Evolutionary conservation across 257 asterid genomes (phyloP).

Genomic region (Perilla frutescens): DNA sequence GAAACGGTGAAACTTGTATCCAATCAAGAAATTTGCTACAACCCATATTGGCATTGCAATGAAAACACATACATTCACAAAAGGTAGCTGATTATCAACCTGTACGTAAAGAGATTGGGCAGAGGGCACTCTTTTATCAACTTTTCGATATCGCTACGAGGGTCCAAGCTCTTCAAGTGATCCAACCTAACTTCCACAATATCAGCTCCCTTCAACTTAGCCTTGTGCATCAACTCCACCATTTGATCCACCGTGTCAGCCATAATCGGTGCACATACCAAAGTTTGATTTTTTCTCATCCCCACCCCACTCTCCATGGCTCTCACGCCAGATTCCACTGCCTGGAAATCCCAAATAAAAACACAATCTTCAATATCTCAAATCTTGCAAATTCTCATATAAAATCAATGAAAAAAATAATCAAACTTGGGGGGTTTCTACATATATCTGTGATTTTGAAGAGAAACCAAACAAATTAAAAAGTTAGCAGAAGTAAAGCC

Average conservation of each 20-base stretch:
- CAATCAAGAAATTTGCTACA: constrained; percentile 2
- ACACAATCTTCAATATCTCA: constrained; percentile 10
- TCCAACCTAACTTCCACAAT: constrained; percentile 92
- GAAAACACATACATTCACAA: constrained; percentile 1
- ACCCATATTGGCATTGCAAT: neutral
- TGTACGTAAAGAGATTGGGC: constrained; percentile 96
- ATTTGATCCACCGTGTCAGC: constrained; percentile 78
- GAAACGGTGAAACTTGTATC: neutral
- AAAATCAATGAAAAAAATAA: neutral
- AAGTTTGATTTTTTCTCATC: constrained; percentile 63
- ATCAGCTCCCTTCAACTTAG: constrained; percentile 87
- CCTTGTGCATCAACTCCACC: constrained; percentile 69
- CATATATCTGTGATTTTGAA: neutral
- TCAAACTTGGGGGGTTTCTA: neutral
- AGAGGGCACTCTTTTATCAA: constrained; percentile 74
- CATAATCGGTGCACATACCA: constrained; percentile 97
- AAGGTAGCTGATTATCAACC: constrained; percentile 52
- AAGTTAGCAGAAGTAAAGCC: neutral
- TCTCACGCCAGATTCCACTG: constrained; percentile 52
- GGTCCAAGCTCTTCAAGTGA: constrained; percentile 69
- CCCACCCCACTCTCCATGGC: constrained; percentile 49
- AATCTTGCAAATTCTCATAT: neutral
- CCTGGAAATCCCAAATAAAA: constrained; percentile 46
- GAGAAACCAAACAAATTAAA: constrained; percentile 15
- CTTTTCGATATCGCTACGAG: constrained; percentile 55